Evolutionary conservation across 1,284 basidiomycete species (phyloP).

Genomic region (Entoloma clypeatum): DNA sequence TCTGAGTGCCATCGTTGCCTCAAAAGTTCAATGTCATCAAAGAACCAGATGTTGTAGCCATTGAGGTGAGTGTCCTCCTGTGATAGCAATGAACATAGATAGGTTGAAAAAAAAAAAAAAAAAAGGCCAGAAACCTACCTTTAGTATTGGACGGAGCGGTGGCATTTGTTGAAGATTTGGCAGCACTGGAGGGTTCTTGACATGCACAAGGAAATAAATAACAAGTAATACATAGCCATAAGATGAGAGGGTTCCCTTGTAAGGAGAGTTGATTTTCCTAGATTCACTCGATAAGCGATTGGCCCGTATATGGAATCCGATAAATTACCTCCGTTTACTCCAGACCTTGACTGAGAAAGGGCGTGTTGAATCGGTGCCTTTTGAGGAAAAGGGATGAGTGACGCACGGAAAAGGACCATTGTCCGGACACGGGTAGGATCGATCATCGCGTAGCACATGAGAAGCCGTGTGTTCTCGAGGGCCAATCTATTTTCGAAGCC

Average conservation of each 20-base stretch:
- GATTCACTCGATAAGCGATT: constrained; percentile 8
- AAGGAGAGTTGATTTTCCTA: constrained; percentile 97
- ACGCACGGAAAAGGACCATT: constrained; percentile 91
- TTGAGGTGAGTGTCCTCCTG: constrained; percentile 85
- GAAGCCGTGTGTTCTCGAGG: constrained; percentile 92
- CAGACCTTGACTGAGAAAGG: constrained; percentile 85
- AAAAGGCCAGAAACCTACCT: constrained; percentile 35
- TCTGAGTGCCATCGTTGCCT: constrained; percentile 91
- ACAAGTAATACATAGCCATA: constrained; percentile 98
- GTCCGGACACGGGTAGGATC: constrained; percentile 93
- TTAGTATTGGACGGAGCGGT: constrained; percentile 76
- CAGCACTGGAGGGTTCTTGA: constrained; percentile 92
- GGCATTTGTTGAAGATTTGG: constrained; percentile 91
- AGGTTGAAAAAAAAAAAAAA: constrained; percentile 11
- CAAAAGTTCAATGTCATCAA: constrained; percentile 93
- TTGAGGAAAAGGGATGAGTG: constrained; percentile 6
- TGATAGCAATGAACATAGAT: too few species aligned
- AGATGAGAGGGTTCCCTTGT: constrained; percentile 93
- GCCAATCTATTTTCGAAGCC: constrained; percentile 97
- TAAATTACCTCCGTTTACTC: constrained; percentile 84
- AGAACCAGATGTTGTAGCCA: constrained; percentile 91
- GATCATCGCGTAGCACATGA: constrained; percentile 97
- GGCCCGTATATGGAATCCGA: not conserved
- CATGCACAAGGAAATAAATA: constrained; percentile 95
- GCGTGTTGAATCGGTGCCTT: constrained; percentile 10